Evolutionary conservation across 192 early-diverging fungal genomes (phyloP), one percentile per base, ranked within the genome.

Genomic region (Coemansia sp.): DNA sequence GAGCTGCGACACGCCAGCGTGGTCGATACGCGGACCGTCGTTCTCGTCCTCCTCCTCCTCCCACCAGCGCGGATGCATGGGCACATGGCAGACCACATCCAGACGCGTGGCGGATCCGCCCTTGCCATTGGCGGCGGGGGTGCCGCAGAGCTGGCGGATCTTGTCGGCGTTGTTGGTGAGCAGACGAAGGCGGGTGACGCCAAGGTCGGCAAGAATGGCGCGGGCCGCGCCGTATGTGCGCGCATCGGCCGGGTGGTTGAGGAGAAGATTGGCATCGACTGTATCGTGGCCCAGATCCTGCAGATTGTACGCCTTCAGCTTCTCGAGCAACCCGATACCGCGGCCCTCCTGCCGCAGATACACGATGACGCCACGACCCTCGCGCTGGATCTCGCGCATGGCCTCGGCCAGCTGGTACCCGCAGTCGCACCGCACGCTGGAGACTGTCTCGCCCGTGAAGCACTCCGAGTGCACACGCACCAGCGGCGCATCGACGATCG

Each of bases 141-240:
- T 86, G 12, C 78, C 80, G 40, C 88, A 80, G 8, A 99, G 60
- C 70, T 92, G 88, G 60, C 90, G 72, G 64, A 97, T 92, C 84
- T 99, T 99, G 75, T 96, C 93, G 0, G 93, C 92, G 71, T 99
- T 99, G 74, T 99, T 99, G 18, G 97, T 99, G 59, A 99, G 78
- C 63, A 99, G 77, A 0, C 93, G 88, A 51, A 98, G 77, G 48
- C 82, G 68, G n/a, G 74, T 37, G 47, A 95, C 68, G 39, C 86
- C 88, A 48, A 99, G 79, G 67, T 99, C 97, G 7, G 85, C 81
- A 19, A 99, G 80, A 51, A 99, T 99, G 13, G 91, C 89, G 32
- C 89, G 86, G 2, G 97, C 97, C 15, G 96, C 86, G 9, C 90
- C 89, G 71, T 99, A 99, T 0, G 88, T 90, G n/a, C 97, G 90